phyloP scores from a whole-genome alignment of 1,284 basidiomycete genomes.

The Xerocomus minutiporus region DNA sequence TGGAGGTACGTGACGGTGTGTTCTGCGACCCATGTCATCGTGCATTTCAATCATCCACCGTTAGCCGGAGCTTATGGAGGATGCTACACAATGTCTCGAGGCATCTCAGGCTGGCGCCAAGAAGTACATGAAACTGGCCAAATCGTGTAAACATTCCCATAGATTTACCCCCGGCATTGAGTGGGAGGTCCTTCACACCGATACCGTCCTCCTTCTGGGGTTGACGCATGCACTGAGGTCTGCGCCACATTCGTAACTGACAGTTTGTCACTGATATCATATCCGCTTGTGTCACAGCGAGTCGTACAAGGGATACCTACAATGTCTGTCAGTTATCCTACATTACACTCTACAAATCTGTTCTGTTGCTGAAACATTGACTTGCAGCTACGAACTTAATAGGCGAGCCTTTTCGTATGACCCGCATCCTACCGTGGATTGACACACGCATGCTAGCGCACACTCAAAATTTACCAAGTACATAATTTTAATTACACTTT shows the following conservation, averaged over 20 bases:
- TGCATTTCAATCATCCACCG: neutral
- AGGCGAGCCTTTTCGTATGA: constrained; percentile 37
- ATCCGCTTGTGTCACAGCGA: constrained; percentile 42
- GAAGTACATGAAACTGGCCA: constrained; percentile 48
- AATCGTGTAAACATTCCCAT: constrained; percentile 34
- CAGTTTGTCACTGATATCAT: neutral
- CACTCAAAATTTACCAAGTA: constrained; percentile 72
- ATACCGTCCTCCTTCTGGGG: constrained; percentile 63
- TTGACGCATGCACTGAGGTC: constrained; percentile 67
- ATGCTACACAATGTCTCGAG: constrained; percentile 52
- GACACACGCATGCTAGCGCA: constrained; percentile 40
- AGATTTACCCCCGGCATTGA: constrained; percentile 61
- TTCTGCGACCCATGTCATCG: neutral
- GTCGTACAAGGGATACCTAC: constrained; percentile 72
- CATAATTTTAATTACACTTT: neutral
- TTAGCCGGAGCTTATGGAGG: constrained; percentile 34
- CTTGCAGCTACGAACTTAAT: constrained; percentile 52
- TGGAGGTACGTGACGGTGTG: constrained; percentile 53
- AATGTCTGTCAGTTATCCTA: constrained; percentile 55
- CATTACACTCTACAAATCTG: neutral
- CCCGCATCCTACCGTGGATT: constrained; percentile 8
- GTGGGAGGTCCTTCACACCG: constrained; percentile 70
- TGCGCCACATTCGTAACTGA: constrained; percentile 13
- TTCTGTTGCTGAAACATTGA: constrained; percentile 3
- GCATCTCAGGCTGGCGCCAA: constrained; percentile 58